A percentile compares a stretch with the other conserved stretches of the same genome.
Evolutionary conservation across 495 filamentous ascomycete species (phyloP).

Genomic region (Penicillium egyptiacum): DNA sequence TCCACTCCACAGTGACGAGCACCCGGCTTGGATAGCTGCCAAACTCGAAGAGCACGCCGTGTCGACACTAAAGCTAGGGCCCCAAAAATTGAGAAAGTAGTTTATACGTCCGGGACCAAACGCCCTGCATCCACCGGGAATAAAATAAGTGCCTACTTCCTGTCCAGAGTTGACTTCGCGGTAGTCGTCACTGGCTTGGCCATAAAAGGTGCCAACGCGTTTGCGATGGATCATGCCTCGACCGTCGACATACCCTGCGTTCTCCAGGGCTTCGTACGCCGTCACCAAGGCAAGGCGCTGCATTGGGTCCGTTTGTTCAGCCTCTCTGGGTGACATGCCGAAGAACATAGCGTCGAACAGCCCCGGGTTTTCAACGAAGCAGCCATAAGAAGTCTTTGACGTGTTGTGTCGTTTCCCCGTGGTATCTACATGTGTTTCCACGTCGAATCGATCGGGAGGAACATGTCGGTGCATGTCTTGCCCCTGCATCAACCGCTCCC

Average conservation of each 20-base stretch:
- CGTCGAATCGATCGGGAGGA: conserved; percentile 43
- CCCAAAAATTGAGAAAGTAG: too few species aligned
- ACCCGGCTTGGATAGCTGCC: too few species aligned
- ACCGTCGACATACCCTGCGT: conserved; percentile 53
- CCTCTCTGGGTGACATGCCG: conserved; percentile 47
- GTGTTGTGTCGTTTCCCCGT: conserved; percentile 38
- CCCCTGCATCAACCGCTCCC: conserved; percentile 38
- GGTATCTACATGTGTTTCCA: conserved; percentile 38
- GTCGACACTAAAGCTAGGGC: too few species aligned
- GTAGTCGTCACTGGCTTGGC: too few species aligned
- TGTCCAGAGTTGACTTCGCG: too few species aligned
- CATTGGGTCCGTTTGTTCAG: conserved; percentile 70
- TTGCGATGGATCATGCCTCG: conserved; percentile 23
- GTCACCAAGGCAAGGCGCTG: conserved; percentile 71
- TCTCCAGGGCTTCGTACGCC: conserved; percentile 76
- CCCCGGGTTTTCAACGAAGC: conserved; percentile 38
- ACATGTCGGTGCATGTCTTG: conserved; percentile 38
- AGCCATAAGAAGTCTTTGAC: conserved; percentile 34
- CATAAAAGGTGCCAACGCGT: conserved; percentile 76
- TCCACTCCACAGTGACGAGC: too few species aligned
- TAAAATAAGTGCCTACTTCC: too few species aligned
- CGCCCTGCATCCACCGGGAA: too few species aligned
- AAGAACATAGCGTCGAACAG: conserved; percentile 38
- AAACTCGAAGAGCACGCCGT: too few species aligned
- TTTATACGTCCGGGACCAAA: too few species aligned